Evolutionary conservation across 106 monocot genomes (phyloP).

Genomic region (Amphibolis antarctica): DNA sequence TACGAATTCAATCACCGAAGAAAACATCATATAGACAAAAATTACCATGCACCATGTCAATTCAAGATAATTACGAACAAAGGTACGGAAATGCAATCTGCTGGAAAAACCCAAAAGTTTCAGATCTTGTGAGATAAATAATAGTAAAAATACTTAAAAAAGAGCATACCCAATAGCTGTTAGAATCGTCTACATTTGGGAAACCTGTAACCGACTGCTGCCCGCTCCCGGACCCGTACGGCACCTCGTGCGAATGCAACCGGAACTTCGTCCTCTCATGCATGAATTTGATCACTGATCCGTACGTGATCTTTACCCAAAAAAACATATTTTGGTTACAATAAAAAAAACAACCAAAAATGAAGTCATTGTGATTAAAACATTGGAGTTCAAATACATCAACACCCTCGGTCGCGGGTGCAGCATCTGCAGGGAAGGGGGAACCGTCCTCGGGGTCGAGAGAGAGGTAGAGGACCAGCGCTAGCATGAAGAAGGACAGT

Average conservation of each 20-base stretch:
- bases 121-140: background rate
- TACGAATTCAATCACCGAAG: no score
- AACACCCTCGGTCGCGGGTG: constrained; percentile 28
- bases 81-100: no score
- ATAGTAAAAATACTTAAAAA: background rate
- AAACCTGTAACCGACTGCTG: constrained; percentile 87
- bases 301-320: constrained; percentile 51
- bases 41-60: no score
- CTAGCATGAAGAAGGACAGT: constrained; percentile 33
- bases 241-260: constrained; percentile 83
- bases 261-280: constrained; percentile 73
- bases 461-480: constrained; percentile 46
- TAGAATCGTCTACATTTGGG: constrained; percentile 62
- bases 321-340: background rate
- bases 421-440: constrained; percentile 22
- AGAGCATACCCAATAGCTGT: constrained; percentile 71
- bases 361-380: background rate
- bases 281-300: constrained; percentile 64
- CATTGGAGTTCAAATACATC: constrained; percentile 25
- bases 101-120: background rate
- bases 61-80: no score
- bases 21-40: no score
- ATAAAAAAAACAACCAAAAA: background rate
- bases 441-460: constrained; percentile 32
- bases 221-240: constrained; percentile 76